Conservation (phyloP, 2,329 filamentous ascomycete species). For the Emergomyces africanus region DNA sequence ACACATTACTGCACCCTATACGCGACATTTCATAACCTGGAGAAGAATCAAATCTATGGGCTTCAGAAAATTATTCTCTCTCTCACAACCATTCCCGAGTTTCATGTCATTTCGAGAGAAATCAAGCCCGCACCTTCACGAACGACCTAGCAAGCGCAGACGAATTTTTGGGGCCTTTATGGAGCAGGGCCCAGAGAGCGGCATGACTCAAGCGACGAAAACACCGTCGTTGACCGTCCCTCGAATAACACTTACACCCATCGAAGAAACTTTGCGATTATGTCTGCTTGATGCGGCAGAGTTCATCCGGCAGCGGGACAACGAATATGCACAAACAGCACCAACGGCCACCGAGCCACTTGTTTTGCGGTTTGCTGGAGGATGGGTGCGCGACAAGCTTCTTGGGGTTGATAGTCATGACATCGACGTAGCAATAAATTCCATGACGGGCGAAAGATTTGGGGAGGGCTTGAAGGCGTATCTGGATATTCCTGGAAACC, state of each 20-base stretch:
- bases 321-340: constrained; percentile 27
- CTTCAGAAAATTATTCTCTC: neutral
- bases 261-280: constrained; percentile 59
- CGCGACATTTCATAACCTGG: neutral
- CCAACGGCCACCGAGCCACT: constrained; percentile 14
- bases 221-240: constrained; percentile 12
- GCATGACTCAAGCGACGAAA: constrained; percentile 14
- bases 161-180: constrained; percentile 16
- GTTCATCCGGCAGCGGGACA: constrained; percentile 39
- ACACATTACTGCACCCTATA: neutral
- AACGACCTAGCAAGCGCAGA: constrained; percentile 21
- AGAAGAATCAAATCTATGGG: neutral
- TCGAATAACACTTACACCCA: constrained; percentile 49
- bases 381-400: constrained; percentile 40
- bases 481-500: constrained; percentile 25
- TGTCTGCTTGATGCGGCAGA: constrained; percentile 72
- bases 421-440: constrained; percentile 38
- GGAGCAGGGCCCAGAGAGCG: constrained; percentile 3
- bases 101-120: constrained; percentile 18
- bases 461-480: constrained; percentile 33
- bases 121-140: constrained; percentile 10
- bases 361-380: constrained; percentile 36
- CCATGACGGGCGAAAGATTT: constrained; percentile 38
- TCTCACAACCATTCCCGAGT: neutral
- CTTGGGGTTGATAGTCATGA: constrained; percentile 35